Conservation (phyloP, 2,329 filamentous ascomycete species). For the Aspergillus fijiensis region DNA sequence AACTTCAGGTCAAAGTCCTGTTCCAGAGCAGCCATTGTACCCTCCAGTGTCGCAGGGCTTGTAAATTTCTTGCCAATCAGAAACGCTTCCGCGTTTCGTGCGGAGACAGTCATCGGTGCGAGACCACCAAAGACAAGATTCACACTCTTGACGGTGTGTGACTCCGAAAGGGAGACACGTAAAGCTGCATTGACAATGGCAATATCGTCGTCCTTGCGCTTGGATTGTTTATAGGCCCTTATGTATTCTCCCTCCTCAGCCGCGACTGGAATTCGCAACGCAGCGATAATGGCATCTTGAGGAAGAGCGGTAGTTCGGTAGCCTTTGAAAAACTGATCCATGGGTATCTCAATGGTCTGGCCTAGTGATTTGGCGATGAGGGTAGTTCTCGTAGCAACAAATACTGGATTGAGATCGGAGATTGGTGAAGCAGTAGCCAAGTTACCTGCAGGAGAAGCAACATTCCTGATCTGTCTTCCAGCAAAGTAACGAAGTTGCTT, state of each 20-base stretch:
- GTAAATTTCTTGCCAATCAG: conserved; percentile 76
- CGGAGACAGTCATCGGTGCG: conserved; percentile 87
- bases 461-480: conserved; percentile 91
- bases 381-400: conserved; percentile 81
- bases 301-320: conserved; percentile 83
- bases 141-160: conserved; percentile 68
- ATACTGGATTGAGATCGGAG: conserved; percentile 90
- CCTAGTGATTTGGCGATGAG: conserved; percentile 75
- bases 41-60: conserved; percentile 80
- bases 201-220: conserved; percentile 97
- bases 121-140: conserved; percentile 92
- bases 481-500: conserved; percentile 96
- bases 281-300: conserved; percentile 78
- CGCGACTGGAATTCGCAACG: conserved; percentile 79
- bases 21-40: conserved; percentile 84
- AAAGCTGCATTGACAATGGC: conserved; percentile 92
- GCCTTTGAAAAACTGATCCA: conserved; percentile 88
- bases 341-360: conserved; percentile 79
- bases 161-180: conserved; percentile 68
- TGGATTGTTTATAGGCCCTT: conserved; percentile 91
- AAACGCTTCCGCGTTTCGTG: conserved; percentile 73
- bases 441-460: conserved; percentile 95
- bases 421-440: conserved; percentile 93
- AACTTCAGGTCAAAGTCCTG: conserved; percentile 85
- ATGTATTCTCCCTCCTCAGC: conserved; percentile 76